Evolutionary conservation across 192 early-diverging fungal species (phyloP).

Genomic region (Endogone sp.): DNA sequence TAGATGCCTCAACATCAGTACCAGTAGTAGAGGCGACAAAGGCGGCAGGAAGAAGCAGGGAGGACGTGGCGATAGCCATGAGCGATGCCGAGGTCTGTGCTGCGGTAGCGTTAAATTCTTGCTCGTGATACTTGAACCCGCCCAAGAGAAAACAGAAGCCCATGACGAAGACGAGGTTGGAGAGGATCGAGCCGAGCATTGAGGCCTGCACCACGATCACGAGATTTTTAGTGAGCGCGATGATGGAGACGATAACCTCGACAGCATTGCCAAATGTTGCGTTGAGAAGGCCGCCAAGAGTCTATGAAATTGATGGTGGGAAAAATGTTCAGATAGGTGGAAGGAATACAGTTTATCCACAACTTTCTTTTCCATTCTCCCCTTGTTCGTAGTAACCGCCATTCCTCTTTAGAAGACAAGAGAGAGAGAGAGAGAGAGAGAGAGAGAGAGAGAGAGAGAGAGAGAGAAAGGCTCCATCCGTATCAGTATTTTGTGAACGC

Average conservation of each 20-base stretch:
- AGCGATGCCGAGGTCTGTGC: conserved; percentile 71
- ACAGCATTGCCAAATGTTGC: conserved; percentile 84
- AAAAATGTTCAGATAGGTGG: not conserved
- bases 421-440: too few species aligned
- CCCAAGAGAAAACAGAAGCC: conserved; percentile 86
- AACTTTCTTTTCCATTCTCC: not conserved
- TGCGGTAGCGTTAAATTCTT: conserved; percentile 64
- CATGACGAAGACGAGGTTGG: conserved; percentile 82
- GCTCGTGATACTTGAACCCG: conserved; percentile 69
- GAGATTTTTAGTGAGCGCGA: conserved; percentile 78
- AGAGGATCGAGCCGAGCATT: conserved; percentile 86
- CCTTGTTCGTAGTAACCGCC: too few species aligned
- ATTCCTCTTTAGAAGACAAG: too few species aligned
- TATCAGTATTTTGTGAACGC: too few species aligned
- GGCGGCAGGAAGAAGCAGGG: conserved; percentile 66
- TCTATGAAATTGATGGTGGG: not conserved
- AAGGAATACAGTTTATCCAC: too few species aligned
- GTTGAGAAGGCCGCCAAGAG: conserved; percentile 9
- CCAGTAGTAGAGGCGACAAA: conserved; percentile 31
- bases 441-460: too few species aligned
- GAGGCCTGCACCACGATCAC: conserved; percentile 85
- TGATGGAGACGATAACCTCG: conserved; percentile 76
- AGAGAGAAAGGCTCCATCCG: too few species aligned
- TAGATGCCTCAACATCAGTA: conserved; percentile 36
- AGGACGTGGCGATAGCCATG: conserved; percentile 59